These are phyloP conservation scores for Mucor irregularis DNA, from an alignment of 371 early-diverging fungal genomes.

Conservation along the genomic window DNA sequence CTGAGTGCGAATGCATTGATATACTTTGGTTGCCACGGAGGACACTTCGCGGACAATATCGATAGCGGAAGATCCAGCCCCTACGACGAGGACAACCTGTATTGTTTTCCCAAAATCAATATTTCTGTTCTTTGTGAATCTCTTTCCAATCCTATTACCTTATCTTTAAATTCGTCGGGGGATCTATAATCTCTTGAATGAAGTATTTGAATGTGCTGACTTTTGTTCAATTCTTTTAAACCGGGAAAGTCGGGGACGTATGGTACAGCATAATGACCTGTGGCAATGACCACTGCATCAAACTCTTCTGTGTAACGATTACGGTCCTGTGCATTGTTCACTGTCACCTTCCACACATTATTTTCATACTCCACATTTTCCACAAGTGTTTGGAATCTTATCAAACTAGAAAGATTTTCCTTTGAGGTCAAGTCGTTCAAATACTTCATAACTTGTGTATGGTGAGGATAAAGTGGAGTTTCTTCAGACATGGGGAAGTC, in stretches of 20 bases:
- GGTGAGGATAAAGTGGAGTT: conserved; percentile 45
- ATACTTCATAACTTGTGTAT: conserved; percentile 49
- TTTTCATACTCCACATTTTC: conserved; percentile 24
- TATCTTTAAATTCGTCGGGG: conserved; percentile 36
- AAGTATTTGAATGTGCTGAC: conserved; percentile 23
- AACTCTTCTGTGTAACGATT: conserved; percentile 19
- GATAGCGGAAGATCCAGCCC: conserved; percentile 49
- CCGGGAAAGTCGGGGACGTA: conserved; percentile 59
- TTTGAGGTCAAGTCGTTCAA: conserved; percentile 34
- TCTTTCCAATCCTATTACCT: conserved; percentile 31
- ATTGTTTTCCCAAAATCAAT: background rate
- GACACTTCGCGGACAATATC: conserved; percentile 57
- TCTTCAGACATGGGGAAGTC: conserved; percentile 46
- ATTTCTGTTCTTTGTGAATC: background rate
- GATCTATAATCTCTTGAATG: conserved; percentile 62
- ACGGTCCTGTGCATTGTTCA: background rate
- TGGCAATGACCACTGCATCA: conserved; percentile 63
- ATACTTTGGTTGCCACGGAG: conserved; percentile 34
- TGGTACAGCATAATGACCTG: conserved; percentile 60
- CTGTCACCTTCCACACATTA: conserved; percentile 21
- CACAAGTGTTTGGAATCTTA: conserved; percentile 54
- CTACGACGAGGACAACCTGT: conserved; percentile 50
- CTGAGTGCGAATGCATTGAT: conserved; percentile 43
- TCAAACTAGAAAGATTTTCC: conserved; percentile 22
- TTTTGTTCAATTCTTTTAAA: conserved; percentile 10